These are phyloP conservation scores for Pseudonectria foliicola DNA, from an alignment of 2,329 filamentous ascomycete genomes.

Conservation along the genomic window DNA sequence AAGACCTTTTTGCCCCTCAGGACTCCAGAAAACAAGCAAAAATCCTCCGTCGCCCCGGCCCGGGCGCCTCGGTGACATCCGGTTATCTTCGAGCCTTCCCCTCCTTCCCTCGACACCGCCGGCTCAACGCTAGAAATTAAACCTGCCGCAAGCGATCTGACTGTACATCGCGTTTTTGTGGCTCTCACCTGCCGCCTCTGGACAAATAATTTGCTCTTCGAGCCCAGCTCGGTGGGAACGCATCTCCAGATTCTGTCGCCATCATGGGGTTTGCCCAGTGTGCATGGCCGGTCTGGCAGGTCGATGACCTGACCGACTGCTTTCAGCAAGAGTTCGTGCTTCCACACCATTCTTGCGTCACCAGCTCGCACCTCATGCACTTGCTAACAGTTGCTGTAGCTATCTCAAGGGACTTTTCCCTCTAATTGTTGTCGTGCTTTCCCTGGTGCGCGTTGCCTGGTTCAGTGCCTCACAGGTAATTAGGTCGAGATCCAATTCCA, in stretches of 20 bases:
- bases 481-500: constrained; percentile 39
- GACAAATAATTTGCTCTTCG: constrained; percentile 6
- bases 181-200: constrained; percentile 6
- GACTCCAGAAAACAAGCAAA: too few relatives aligned
- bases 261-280: constrained; percentile 47
- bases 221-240: constrained; percentile 12
- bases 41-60: too few relatives aligned
- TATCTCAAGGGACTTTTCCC: constrained; percentile 66
- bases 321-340: constrained; percentile 59
- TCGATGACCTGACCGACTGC: constrained; percentile 58
- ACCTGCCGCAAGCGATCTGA: too few relatives aligned
- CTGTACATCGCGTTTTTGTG: too few relatives aligned
- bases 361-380: constrained; percentile 5
- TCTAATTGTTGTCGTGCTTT: constrained; percentile 61
- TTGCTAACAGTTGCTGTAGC: constrained; percentile 15
- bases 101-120: too few relatives aligned
- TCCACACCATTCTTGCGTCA: constrained; percentile 1
- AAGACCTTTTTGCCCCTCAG: too few relatives aligned
- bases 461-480: constrained; percentile 49
- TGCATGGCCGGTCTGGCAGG: constrained; percentile 52
- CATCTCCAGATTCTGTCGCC: constrained; percentile 8
- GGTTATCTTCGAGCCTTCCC: too few relatives aligned
- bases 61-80: too few relatives aligned
- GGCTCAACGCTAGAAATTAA: too few relatives aligned
- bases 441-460: constrained; percentile 57